phyloP scores from a whole-genome alignment of 1,284 basidiomycete genomes.

The Trichosporon faecale region DNA sequence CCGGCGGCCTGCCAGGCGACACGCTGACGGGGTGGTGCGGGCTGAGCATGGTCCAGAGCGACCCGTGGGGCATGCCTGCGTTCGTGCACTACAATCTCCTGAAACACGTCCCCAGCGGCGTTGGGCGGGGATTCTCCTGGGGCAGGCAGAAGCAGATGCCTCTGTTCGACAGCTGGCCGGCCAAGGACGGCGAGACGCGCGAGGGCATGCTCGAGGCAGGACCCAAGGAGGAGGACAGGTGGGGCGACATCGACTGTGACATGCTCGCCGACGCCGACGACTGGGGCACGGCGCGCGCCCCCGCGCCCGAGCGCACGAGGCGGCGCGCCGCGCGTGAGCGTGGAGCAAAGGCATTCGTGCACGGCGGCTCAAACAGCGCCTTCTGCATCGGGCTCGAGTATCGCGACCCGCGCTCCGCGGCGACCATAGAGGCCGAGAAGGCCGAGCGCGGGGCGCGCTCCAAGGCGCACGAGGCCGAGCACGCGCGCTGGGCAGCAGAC shows the following conservation, averaged over 20 bases:
- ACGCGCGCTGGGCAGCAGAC: constrained; percentile 15
- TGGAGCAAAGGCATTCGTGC: constrained; percentile 47
- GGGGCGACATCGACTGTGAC: constrained; percentile 53
- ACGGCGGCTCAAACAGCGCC: constrained; percentile 42
- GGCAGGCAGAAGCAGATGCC: constrained; percentile 51
- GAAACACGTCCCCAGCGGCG: constrained; percentile 53
- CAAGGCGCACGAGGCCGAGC: not conserved
- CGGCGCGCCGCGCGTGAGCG: constrained; percentile 49
- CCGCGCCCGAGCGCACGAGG: constrained; percentile 42
- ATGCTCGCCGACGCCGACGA: constrained; percentile 55
- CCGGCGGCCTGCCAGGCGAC: constrained; percentile 48
- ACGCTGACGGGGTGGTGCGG: constrained; percentile 49
- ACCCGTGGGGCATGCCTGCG: constrained; percentile 51
- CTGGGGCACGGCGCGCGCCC: constrained; percentile 43
- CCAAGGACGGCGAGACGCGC: constrained; percentile 35
- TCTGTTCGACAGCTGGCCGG: constrained; percentile 41
- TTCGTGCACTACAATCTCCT: constrained; percentile 56
- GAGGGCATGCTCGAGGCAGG: constrained; percentile 28
- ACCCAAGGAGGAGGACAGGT: constrained; percentile 36
- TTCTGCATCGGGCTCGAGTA: constrained; percentile 46
- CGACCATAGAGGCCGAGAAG: constrained; percentile 27
- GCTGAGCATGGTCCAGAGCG: constrained; percentile 56
- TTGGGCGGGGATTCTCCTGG: constrained; percentile 50
- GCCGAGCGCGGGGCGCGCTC: constrained; percentile 7
- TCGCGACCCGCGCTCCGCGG: constrained; percentile 38